Evolutionary conservation across 176 grass and related monocot species (phyloP).

Genomic region (Ensete glaucum): DNA sequence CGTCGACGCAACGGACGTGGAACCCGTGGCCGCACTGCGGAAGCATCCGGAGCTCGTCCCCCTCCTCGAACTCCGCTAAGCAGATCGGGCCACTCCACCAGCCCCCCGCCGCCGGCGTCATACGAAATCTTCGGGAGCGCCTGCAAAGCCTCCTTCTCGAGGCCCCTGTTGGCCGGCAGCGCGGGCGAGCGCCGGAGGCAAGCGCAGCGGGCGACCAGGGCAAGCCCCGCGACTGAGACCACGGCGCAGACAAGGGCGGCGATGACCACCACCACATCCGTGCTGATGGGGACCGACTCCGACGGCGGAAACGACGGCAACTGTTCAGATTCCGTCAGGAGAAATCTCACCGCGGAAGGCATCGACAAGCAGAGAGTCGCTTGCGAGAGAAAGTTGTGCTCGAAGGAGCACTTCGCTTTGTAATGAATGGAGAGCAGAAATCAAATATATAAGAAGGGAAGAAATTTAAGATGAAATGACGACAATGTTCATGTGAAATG

Average conservation of each 20-base stretch:
- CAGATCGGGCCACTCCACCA: constrained; percentile 3
- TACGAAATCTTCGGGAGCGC: background rate
- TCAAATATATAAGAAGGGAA: background rate
- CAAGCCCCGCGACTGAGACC: constrained; percentile 1
- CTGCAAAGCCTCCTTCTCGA: background rate
- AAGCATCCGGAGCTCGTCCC: background rate
- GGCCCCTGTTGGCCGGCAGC: background rate
- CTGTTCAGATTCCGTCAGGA: background rate
- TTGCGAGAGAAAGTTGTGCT: background rate
- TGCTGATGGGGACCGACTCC: background rate
- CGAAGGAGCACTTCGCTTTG: background rate
- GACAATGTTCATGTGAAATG: background rate
- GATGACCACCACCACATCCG: background rate
- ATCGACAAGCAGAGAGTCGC: background rate
- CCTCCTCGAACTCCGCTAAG: constrained; percentile 9
- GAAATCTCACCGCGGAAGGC: background rate
- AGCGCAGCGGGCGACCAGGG: constrained; percentile 7
- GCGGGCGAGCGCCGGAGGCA: background rate
- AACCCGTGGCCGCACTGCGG: constrained; percentile 10
- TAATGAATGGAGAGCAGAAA: background rate
- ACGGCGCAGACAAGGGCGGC: constrained; percentile 6
- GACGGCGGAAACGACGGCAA: background rate
- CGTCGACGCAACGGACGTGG: constrained; percentile 6
- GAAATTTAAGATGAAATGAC: background rate
- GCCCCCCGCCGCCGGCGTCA: background rate